These are phyloP conservation scores for Fibroporia radiculosa DNA, from an alignment of 768 basidiomycete species.

Conservation along the genomic window DNA sequence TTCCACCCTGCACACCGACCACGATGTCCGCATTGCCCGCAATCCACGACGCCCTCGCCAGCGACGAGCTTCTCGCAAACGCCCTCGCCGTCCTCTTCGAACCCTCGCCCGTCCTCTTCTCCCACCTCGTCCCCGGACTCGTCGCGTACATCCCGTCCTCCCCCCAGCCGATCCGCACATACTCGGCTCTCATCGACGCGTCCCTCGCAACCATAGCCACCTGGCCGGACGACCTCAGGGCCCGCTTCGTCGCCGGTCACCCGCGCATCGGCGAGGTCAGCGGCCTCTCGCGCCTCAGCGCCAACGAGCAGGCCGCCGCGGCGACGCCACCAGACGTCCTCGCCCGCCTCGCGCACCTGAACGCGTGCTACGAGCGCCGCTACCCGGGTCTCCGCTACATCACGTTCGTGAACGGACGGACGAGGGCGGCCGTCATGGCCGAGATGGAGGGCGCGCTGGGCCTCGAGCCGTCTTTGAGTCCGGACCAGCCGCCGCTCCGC, in stretches of 20 bases:
- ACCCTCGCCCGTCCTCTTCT: slow-evolving; percentile 49
- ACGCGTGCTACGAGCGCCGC: slow-evolving; percentile 63
- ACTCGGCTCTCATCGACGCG: slow-evolving; percentile 47
- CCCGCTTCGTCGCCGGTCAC: slow-evolving; percentile 73
- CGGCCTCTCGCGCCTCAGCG: slow-evolving; percentile 67
- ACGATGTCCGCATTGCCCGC: slow-evolving; percentile 14
- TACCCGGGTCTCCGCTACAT: slow-evolving; percentile 81
- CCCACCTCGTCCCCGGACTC: slow-evolving; percentile 48
- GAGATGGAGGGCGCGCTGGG: slow-evolving; percentile 72
- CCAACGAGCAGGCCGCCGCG: slow-evolving; percentile 62
- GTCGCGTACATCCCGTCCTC: slow-evolving; percentile 14
- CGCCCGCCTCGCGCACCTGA: slow-evolving; percentile 63
- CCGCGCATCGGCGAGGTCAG: slow-evolving; percentile 84
- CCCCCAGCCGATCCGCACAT: slow-evolving; percentile 26
- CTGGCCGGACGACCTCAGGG: slow-evolving; percentile 46
- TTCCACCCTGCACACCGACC: background rate
- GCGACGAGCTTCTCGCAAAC: slow-evolving; percentile 22
- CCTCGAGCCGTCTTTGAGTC: slow-evolving; percentile 40
- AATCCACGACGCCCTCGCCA: slow-evolving; percentile 10
- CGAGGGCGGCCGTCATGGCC: slow-evolving; percentile 57
- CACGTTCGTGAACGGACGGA: slow-evolving; percentile 86
- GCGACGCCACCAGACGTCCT: slow-evolving; percentile 72
- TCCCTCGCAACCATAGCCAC: slow-evolving; percentile 40
- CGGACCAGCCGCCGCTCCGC: slow-evolving; percentile 32
- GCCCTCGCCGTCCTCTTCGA: slow-evolving; percentile 52